Base-by-base conservation (phyloP, 495 filamentous ascomycete species). In the Penicillium turbatum region DNA sequence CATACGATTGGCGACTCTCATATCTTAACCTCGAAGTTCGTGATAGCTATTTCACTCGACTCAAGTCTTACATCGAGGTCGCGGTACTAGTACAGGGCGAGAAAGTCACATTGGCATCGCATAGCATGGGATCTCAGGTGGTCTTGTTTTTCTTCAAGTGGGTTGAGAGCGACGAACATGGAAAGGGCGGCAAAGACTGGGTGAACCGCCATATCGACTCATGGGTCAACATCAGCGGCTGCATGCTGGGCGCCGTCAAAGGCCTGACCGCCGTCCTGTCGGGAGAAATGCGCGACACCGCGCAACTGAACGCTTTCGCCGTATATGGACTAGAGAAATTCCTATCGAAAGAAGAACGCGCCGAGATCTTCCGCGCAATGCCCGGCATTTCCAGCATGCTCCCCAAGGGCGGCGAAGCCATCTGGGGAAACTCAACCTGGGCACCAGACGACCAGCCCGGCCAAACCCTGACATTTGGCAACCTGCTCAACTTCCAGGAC, bases 291-390 rank as follows among this genome's bases (percentile, higher is more conserved):
- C 87, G 90, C 56, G 93, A 98, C 65, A 98, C 93, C 0, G 93
- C 93, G 1, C 93, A 97, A 64, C 81, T 98, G 12, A 98, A 97
- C 66, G 81, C 91, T n/a, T 96, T 97, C 56, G 93, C 93, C 8
- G 91, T 98, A 11, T 98, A 97, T 61, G 95, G 93, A 0, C 81
- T 98, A 1, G 93, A 98, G 70, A 96, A 92, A 61, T 98, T 98
- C 69, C 79, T 98, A 6, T 88, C 84, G 57, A 88, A 86, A 54
- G 82, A 90, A 48, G 93, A 98, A 66, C 82, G 93, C 40, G 89
- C 87, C 6, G 90, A 97, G 65, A 90, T 98, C 30, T 95, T 98
- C 75, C 84, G 95, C 46, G 89, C 90, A 29, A 97, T 97, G 92
- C 95, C 93, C 0, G 93, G 93, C 5, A 89, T 96, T 47, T 92